Evolutionary conservation across 306 rosid genomes (phyloP), one percentile per base, ranked within the genome.

Genomic region (Vicia villosa): DNA sequence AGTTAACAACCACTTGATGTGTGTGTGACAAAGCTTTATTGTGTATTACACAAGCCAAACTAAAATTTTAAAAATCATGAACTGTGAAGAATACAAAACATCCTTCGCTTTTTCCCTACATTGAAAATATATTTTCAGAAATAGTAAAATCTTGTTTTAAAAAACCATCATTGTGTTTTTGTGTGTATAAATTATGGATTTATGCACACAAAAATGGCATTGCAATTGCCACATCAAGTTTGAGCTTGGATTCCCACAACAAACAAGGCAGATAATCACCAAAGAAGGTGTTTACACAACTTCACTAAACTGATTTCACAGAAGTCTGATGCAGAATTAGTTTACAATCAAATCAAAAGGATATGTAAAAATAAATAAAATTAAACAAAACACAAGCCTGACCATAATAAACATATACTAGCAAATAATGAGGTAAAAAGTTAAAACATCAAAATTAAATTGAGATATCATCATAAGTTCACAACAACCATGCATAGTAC

Each of bases 401-500:
- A 14, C n/a, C 73, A 68, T 55, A 8, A 19, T 65, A 52, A n/a
- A 58, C 50, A 74, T 24, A 13, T 68, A 62, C 20, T 63, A 37
- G 55, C 50, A 56, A 38, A 14, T n/a, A 54, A 21, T 6, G 24
- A 41, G 38, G 30, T 43, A 42, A 50, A 76, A 51, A 51, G 40
- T 52, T 49, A 76, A 41, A 72, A 43, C 43, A 52, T 43, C 30
- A 43, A 22, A 46, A 72, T 54, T 16, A 49, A 76, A 26, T 41
- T 43, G 5, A 32, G 41, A 68, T 28, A 56, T 26, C 61, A 66
- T 40, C 56, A 34, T 24, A 47, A n/a, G n/a, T n/a, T n/a, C n/a
- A n/a, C n/a, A n/a, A 52, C 50, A 61, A 68, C 55, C 78, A 69
- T 59, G 22, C 20, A 75, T 34, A 59, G 81, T 60, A 69, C 41